Base-by-base conservation (phyloP, 2,329 filamentous ascomycete species). In the Didymosphaeria variabile region DNA sequence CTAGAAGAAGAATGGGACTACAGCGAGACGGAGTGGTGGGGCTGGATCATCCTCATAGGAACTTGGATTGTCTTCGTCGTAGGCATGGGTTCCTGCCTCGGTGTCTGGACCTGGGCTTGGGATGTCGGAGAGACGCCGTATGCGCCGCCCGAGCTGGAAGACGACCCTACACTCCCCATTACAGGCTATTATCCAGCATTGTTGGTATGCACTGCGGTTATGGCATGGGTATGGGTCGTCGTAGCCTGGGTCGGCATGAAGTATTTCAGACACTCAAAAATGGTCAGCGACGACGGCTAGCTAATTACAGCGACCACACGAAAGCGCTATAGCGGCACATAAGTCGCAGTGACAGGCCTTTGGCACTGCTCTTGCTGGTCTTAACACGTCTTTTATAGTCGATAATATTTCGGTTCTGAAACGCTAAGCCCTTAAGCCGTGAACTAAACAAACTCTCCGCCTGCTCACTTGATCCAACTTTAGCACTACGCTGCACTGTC, bases 181-280 rank as follows among this genome's bases (percentile, higher is more conserved):
- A 92, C 96, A 12, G 95, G 96, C 10, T 99, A 99, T 79, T 99
- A 99, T 80, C 95, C 95, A 26, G 93, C 94, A 12, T 82, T 99
- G 72, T 91, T 98, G 66, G 95, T 98, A 60, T 82, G 98, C 68
- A 97, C 94, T 3, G 90, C 94, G 3, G 92, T 99, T 31, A 97
- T 99, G 92, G 93, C 94, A 19, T 99, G 95, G 95, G 93, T 98
- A 6, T 99, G 95, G 95, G 95, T 98, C 19, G 88, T 97, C 13
- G 90, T 96, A 60, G 95, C 96, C 12, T 99, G 95, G 95, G 90
- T 98, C 52, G 95, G 95, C 26, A 98, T 99, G 94, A 99, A 99
- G 78, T 98, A 98, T 79, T 99, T 99, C 76, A 89, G 94, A 69
- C 95, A 99, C 83, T 94, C 95, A 36, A 97, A 97, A 82, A 96